A percentile compares a stretch with the other conserved stretches of the same genome.
phyloP scores from a whole-genome alignment of 1,284 basidiomycete genomes.

The Austropuccinia psidii region DNA sequence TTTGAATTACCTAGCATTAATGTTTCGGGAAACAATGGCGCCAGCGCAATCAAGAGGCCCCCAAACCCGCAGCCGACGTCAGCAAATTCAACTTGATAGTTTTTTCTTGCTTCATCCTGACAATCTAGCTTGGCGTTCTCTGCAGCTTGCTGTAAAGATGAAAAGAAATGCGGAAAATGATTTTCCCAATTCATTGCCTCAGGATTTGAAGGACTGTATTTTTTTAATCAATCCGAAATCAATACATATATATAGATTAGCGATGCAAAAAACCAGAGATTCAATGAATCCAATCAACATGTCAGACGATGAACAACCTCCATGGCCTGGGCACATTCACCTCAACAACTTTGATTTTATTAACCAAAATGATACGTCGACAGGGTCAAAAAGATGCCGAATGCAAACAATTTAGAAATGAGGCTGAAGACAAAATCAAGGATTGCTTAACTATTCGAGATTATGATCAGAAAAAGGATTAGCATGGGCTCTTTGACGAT shows the following conservation, averaged over 20 bases:
- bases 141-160: constrained; percentile 39
- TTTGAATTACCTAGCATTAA: constrained; percentile 72
- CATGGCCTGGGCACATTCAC: no score
- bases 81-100: constrained; percentile 80
- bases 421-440: not conserved
- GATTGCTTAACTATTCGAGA: constrained; percentile 60
- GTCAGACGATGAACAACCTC: no score
- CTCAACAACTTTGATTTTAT: no score
- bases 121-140: constrained; percentile 44
- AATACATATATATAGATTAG: not conserved
- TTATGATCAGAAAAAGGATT: constrained; percentile 97
- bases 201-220: constrained; percentile 62
- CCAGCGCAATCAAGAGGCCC: constrained; percentile 80
- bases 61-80: constrained; percentile 99
- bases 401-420: constrained; percentile 37
- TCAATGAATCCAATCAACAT: no score
- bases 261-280: no score
- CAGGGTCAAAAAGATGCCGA: not conserved
- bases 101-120: constrained; percentile 46
- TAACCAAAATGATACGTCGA: no score
- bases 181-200: constrained; percentile 69
- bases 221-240: not conserved
- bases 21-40: constrained; percentile 81
- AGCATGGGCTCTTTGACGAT: constrained; percentile 92
- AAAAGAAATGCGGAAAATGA: constrained; percentile 70